A percentile compares a stretch with the other conserved stretches of the same genome.
Evolutionary conservation across 352 stramenopile genomes (phyloP).

Genomic region (Phytophthora meadii): DNA sequence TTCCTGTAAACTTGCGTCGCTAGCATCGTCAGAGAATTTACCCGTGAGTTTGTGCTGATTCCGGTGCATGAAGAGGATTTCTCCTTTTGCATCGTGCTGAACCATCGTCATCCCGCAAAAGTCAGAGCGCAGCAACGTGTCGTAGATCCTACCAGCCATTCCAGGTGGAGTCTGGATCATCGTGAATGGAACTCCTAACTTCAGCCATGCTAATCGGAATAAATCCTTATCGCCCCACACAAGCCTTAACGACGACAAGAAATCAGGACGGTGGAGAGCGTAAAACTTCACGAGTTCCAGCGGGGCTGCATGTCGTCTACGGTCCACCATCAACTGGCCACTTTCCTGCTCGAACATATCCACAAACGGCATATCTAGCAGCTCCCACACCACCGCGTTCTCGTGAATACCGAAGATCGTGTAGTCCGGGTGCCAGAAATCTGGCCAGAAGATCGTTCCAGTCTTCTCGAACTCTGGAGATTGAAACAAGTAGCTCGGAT

Average conservation of each 20-base stretch:
- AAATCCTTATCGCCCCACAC: constrained; percentile 46
- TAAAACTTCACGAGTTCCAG: constrained; percentile 40
- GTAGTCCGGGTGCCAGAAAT: constrained; percentile 59
- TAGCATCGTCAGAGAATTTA: neutral
- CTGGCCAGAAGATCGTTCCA: constrained; percentile 65
- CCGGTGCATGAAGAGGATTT: constrained; percentile 59
- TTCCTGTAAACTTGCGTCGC: constrained; percentile 5
- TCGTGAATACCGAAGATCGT: constrained; percentile 60
- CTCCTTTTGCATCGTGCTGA: constrained; percentile 35
- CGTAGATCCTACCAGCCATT: constrained; percentile 40
- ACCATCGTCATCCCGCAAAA: constrained; percentile 63
- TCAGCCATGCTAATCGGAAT: constrained; percentile 66
- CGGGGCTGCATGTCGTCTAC: constrained; percentile 30
- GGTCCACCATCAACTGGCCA: constrained; percentile 58
- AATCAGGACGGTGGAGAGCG: constrained; percentile 38
- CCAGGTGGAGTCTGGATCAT: constrained; percentile 61
- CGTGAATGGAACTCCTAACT: constrained; percentile 47
- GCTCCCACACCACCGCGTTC: constrained; percentile 55
- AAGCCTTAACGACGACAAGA: constrained; percentile 42
- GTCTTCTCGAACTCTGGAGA: constrained; percentile 41
- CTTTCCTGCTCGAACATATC: constrained; percentile 60
- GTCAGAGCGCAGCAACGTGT: constrained; percentile 29
- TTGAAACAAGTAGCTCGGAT: constrained; percentile 45
- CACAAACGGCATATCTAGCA: constrained; percentile 48
- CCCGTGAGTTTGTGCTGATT: constrained; percentile 54